phyloP scores from a whole-genome alignment of 306 rosid species.

The Delonix regia region DNA sequence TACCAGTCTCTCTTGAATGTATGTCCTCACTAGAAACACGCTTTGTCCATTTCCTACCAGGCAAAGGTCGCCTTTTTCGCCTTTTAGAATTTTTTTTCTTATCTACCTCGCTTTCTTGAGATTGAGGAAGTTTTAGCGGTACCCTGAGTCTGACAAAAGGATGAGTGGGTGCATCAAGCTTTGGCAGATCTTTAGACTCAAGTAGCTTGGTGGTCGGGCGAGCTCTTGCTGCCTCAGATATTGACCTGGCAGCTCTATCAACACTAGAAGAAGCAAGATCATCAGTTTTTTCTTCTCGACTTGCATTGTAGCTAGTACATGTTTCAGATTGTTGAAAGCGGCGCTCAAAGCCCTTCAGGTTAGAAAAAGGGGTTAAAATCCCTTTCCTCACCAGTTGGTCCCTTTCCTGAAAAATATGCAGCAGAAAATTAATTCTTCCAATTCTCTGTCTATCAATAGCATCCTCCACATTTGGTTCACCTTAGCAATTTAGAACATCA shows the following conservation, averaged over 20 bases:
- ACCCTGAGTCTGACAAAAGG: conserved; percentile 77
- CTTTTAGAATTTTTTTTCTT: conserved; percentile 46
- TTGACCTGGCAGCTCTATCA: conserved; percentile 68
- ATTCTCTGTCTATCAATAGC: conserved; percentile 8
- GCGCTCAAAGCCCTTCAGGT: conserved; percentile 90
- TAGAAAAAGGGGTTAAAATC: conserved; percentile 91
- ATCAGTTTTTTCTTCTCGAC: conserved; percentile 43
- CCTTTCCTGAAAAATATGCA: conserved; percentile 70
- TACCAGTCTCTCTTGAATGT: conserved; percentile 60
- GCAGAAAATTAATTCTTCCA: conserved; percentile 42
- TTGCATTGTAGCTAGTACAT: conserved; percentile 48
- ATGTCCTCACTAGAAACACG: conserved; percentile 68
- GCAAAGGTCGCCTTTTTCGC: conserved; percentile 74
- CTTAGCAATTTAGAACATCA: background rate
- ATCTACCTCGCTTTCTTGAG: conserved; percentile 47
- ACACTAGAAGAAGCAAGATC: conserved; percentile 66
- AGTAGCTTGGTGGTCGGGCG: conserved; percentile 91
- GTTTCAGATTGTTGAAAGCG: conserved; percentile 65
- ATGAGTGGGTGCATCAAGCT: conserved; percentile 82
- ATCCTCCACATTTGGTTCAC: conserved; percentile 30
- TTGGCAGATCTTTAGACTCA: conserved; percentile 68
- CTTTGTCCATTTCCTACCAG: conserved; percentile 83
- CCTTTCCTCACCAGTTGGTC: conserved; percentile 91
- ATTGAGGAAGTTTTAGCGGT: conserved; percentile 52
- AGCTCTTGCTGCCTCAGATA: conserved; percentile 82